Evolutionary conservation across 2,329 filamentous ascomycete species (phyloP).

Genomic region (Aspergillus intermedius): DNA sequence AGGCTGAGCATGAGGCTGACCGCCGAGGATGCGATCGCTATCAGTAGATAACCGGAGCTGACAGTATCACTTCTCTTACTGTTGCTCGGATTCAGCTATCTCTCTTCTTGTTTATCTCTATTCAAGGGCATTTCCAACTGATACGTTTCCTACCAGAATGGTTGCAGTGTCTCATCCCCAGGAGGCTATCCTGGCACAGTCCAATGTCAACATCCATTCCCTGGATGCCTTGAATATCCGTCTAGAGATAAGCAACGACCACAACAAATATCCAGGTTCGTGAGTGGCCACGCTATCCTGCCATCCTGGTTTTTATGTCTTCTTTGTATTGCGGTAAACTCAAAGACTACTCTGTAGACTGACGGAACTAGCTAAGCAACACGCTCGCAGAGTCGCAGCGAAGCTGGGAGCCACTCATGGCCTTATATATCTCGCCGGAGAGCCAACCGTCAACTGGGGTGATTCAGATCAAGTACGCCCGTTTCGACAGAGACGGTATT

Average conservation of each 20-base stretch:
- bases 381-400: slow-evolving; percentile 42
- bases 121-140: background rate
- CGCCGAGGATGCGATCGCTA: background rate
- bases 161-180: background rate
- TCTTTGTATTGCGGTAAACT: background rate
- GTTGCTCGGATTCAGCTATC: background rate
- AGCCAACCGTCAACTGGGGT: slow-evolving; percentile 44
- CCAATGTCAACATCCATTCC: slow-evolving; percentile 17
- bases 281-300: slow-evolving; percentile 3
- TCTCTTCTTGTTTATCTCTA: background rate
- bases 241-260: slow-evolving; percentile 21
- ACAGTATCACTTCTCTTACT: background rate
- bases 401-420: slow-evolving; percentile 40
- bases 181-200: slow-evolving; percentile 1
- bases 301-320: slow-evolving; percentile 1
- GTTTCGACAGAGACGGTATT: slow-evolving; percentile 57
- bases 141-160: too few species aligned
- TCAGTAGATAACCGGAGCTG: background rate
- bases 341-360: background rate
- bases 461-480: slow-evolving; percentile 54
- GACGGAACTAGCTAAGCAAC: slow-evolving; percentile 40
- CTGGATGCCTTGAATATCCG: slow-evolving; percentile 26
- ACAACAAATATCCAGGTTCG: slow-evolving; percentile 39
- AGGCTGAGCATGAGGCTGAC: background rate
- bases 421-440: slow-evolving; percentile 52